Conservation (phyloP, 139 green algal genomes). For the Haematococcus lacustris region DNA sequence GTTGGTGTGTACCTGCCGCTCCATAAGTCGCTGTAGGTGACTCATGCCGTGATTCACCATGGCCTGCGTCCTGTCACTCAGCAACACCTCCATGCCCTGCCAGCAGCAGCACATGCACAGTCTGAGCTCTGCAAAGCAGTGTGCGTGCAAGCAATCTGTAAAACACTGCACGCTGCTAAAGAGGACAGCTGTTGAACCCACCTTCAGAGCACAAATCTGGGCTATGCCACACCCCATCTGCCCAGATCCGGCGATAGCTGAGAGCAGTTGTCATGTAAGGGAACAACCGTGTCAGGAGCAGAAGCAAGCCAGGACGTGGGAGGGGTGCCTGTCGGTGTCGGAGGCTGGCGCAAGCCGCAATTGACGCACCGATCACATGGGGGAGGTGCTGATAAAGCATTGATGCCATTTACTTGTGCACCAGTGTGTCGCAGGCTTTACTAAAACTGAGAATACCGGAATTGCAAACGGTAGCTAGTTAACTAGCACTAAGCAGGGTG, state of each 20-base stretch:
- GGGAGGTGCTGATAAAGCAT: conserved; percentile 17
- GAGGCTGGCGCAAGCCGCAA: too few species aligned
- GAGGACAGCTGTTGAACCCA: neutral
- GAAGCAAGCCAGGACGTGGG: conserved; percentile 1
- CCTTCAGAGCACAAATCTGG: conserved; percentile 25
- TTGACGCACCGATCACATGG: neutral
- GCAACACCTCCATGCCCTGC: conserved; percentile 37
- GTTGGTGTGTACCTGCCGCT: conserved; percentile 1
- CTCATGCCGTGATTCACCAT: conserved; percentile 1
- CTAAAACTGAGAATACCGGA: too few species aligned
- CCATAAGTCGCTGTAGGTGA: conserved; percentile 18
- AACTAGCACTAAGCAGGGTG: too few species aligned
- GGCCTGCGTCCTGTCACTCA: conserved; percentile 23
- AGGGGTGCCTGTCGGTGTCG: too few species aligned
- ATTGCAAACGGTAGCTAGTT: too few species aligned
- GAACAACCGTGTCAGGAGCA: neutral
- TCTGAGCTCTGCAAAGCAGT: neutral
- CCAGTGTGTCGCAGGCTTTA: too few species aligned
- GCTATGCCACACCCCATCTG: conserved; percentile 73
- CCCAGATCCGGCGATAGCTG: conserved; percentile 31
- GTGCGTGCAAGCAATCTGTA: neutral
- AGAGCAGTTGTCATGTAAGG: conserved; percentile 2
- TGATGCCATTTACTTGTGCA: too few species aligned
- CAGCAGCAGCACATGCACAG: conserved; percentile 19
- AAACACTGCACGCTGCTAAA: neutral